Percentiles rank a stretch among this genome's conserved stretches.
Evolutionary conservation across 192 early-diverging fungal species (phyloP).

Genomic region (Coemansia sp.): DNA sequence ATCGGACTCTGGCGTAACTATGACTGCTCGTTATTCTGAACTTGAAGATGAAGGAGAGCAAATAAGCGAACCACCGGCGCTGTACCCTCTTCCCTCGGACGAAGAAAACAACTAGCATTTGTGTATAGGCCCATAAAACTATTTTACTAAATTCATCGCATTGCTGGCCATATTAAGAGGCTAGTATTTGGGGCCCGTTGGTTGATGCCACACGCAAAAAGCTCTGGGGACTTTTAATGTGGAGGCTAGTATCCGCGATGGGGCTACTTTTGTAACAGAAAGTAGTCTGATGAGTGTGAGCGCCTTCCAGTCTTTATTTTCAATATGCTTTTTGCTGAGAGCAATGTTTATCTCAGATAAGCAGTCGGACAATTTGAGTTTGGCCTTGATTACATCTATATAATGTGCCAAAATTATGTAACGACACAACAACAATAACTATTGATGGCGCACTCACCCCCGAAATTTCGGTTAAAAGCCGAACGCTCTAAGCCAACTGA

Average conservation of each 20-base stretch:
- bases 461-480: constrained; percentile 36
- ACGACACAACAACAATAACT: constrained; percentile 12
- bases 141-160: neutral
- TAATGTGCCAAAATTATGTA: constrained; percentile 25
- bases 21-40: neutral
- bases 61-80: constrained; percentile 29
- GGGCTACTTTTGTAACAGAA: neutral
- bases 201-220: neutral
- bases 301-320: constrained; percentile 8
- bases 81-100: constrained; percentile 43
- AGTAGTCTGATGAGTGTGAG: constrained; percentile 15
- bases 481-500: constrained; percentile 35
- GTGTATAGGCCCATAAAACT: neutral
- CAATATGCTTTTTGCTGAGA: constrained; percentile 14
- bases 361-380: constrained; percentile 30
- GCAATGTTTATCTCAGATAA: neutral
- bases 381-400: constrained; percentile 13
- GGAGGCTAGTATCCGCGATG: constrained; percentile 25
- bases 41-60: neutral
- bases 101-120: constrained; percentile 15
- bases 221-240: neutral
- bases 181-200: neutral
- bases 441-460: neutral
- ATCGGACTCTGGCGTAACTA: constrained; percentile 7
- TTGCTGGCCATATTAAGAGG: neutral